These are phyloP conservation scores for Wickerhamiella infanticola DNA, from an alignment of 1,139 yeast genomes.

Conservation along the genomic window DNA sequence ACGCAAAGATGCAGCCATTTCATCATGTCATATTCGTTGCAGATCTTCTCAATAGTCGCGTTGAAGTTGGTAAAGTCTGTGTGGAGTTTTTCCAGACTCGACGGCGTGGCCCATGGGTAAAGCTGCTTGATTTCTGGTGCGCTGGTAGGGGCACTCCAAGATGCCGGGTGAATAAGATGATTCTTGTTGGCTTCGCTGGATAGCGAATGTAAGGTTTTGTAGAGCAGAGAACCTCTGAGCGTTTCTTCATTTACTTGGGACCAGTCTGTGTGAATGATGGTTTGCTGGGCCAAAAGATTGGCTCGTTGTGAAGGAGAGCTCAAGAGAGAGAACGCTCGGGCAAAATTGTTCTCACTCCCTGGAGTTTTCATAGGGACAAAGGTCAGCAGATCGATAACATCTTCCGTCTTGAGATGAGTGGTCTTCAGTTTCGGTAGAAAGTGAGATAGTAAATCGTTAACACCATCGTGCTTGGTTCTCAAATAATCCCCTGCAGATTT, in stretches of 20 bases:
- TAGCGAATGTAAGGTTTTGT: not conserved
- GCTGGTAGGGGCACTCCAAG: not conserved
- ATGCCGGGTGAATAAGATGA: not conserved
- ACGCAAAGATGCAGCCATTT: not conserved
- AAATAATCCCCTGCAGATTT: not conserved
- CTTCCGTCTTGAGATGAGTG: slow-evolving; percentile 31
- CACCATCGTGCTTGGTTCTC: slow-evolving; percentile 5
- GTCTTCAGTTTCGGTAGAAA: slow-evolving; percentile 25
- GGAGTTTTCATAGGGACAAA: slow-evolving; percentile 27
- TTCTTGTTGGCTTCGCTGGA: not conserved
- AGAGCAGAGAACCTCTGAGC: not conserved
- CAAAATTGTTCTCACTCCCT: slow-evolving; percentile 25
- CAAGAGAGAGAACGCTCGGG: slow-evolving; percentile 29
- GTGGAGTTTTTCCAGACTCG: not conserved
- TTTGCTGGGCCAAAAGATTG: not conserved
- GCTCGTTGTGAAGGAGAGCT: not conserved
- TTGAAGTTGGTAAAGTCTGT: not conserved
- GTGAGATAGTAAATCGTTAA: slow-evolving; percentile 10
- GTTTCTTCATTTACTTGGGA: not conserved
- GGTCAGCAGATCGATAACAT: slow-evolving; percentile 44
- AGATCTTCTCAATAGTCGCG: not conserved
- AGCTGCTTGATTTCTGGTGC: not conserved
- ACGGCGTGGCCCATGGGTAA: not conserved
- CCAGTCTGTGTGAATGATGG: not conserved
- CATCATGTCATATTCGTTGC: not conserved